Conservation (phyloP, 1,284 basidiomycete species). For the Ganoderma multipileum region DNA sequence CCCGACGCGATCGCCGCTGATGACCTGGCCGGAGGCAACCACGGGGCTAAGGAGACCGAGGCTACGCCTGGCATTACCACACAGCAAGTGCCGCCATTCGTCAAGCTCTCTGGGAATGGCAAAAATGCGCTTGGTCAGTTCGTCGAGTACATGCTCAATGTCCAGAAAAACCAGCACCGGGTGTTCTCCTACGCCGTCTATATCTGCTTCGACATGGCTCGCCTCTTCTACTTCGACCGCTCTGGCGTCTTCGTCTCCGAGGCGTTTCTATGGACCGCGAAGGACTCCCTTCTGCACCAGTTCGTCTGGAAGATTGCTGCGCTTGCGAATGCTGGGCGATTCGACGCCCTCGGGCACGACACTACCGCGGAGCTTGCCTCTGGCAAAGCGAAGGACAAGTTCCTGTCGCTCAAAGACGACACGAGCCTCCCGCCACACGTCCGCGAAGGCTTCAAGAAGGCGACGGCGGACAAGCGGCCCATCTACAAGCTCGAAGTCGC, state of each 20-base stretch:
- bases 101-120: neutral
- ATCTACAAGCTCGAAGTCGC: constrained; percentile 7
- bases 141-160: neutral
- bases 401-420: neutral
- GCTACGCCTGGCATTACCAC: no score
- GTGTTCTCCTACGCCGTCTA: neutral
- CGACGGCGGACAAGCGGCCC: neutral
- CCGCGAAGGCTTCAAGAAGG: neutral
- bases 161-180: neutral
- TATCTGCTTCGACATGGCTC: neutral
- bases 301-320: constrained; percentile 24
- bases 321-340: neutral
- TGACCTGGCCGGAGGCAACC: no score
- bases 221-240: constrained; percentile 18
- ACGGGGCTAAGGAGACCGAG: no score
- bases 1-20: no score
- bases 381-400: neutral
- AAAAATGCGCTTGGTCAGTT: neutral
- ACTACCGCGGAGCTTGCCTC: constrained; percentile 9
- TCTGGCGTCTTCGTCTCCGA: constrained; percentile 16
- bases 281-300: constrained; percentile 2
- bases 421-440: neutral
- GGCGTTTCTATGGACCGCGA: constrained; percentile 13
- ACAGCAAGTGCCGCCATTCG: no score
- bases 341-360: constrained; percentile 25